These are phyloP conservation scores for Trichosporon inkin DNA, from an alignment of 1,284 basidiomycete genomes.

Conservation along the genomic window DNA sequence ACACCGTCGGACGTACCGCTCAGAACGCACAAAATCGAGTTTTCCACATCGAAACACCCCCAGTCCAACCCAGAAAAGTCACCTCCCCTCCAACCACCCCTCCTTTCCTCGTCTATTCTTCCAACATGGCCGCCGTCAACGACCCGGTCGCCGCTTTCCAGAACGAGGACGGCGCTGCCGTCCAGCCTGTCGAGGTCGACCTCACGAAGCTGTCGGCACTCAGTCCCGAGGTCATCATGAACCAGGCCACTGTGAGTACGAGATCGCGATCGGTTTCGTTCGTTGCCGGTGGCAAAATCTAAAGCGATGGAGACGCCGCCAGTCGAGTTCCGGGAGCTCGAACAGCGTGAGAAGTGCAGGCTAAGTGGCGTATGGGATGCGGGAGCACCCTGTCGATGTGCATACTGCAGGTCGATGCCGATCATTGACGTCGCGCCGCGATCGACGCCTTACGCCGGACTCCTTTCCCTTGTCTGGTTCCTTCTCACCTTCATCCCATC, in stretches of 20 bases:
- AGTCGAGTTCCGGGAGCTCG: no score
- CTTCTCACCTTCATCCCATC: not conserved
- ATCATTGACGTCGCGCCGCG: not conserved
- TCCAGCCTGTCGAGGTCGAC: constrained; percentile 62
- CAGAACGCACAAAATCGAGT: not conserved
- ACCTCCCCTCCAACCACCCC: not conserved
- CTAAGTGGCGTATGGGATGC: no score
- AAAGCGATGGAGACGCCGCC: not conserved
- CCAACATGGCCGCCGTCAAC: constrained; percentile 31
- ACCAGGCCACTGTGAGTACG: constrained; percentile 68
- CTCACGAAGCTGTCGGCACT: constrained; percentile 78
- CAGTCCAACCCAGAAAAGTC: constrained; percentile 3
- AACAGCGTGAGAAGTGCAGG: no score
- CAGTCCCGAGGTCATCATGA: constrained; percentile 92
- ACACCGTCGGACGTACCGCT: not conserved
- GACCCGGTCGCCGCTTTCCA: constrained; percentile 33
- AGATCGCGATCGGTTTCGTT: not conserved
- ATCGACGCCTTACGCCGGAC: not conserved
- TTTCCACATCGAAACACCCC: not conserved
- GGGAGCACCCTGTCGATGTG: no score
- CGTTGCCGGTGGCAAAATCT: not conserved
- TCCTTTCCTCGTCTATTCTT: not conserved
- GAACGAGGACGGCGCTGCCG: constrained; percentile 20
- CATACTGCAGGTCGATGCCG: no score
- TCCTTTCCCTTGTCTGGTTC: not conserved